Evolutionary conservation across 805 yeast genomes (phyloP).

Genomic region (Barnettozyma sp.): DNA sequence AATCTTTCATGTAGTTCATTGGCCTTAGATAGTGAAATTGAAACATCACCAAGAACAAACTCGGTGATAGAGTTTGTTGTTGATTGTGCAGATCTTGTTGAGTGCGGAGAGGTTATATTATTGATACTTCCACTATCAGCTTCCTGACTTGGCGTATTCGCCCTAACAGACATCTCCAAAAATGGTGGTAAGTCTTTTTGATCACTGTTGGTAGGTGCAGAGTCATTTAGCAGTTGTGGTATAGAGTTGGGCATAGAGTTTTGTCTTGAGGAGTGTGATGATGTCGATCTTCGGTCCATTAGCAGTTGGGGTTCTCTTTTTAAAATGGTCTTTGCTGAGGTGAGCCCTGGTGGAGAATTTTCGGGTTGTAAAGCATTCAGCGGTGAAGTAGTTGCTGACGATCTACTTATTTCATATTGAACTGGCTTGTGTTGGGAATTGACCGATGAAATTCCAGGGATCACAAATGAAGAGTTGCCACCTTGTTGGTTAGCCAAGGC

Average conservation of each 20-base stretch:
- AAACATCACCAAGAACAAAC: slow-evolving; percentile 71
- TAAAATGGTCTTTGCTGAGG: slow-evolving; percentile 36
- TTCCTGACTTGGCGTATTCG: slow-evolving; percentile 23
- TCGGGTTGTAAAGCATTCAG: slow-evolving; percentile 9
- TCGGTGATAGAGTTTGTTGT: slow-evolving; percentile 39
- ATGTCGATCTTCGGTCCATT: slow-evolving; percentile 27
- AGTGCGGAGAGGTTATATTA: slow-evolving; percentile 17
- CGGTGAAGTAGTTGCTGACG: slow-evolving; percentile 20
- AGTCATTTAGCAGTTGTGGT: slow-evolving; percentile 36
- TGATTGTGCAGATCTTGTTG: slow-evolving; percentile 20
- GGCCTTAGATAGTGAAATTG: slow-evolving; percentile 60
- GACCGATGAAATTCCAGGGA: not conserved
- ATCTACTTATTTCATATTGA: not conserved
- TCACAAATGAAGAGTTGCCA: slow-evolving; percentile 4
- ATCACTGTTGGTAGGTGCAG: slow-evolving; percentile 34
- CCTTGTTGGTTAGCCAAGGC: slow-evolving; percentile 36
- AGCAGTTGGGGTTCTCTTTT: slow-evolving; percentile 39
- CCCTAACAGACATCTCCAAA: slow-evolving; percentile 36
- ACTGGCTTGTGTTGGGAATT: slow-evolving; percentile 1
- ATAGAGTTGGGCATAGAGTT: slow-evolving; percentile 21
- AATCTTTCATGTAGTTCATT: slow-evolving; percentile 65
- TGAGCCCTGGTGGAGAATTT: slow-evolving; percentile 14
- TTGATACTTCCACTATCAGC: not conserved
- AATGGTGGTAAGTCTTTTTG: slow-evolving; percentile 35
- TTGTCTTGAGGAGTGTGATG: slow-evolving; percentile 19